Evolutionary conservation across 805 yeast species (phyloP).

Genomic region (Metschnikowia dekortorum): DNA sequence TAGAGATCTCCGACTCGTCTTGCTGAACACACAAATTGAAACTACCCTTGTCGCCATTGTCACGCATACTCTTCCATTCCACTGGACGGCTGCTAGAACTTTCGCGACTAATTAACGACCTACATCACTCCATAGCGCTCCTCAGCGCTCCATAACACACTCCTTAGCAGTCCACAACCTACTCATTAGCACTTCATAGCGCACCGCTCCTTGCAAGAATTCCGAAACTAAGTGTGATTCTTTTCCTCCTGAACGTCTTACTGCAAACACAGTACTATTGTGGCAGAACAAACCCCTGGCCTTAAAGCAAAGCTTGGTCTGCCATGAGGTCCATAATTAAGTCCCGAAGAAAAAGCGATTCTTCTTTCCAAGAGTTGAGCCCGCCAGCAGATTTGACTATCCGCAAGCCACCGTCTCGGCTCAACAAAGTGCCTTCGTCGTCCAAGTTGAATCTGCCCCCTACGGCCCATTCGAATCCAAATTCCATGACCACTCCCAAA

Average conservation of each 20-base stretch:
- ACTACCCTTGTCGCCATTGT: not conserved
- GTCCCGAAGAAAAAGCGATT: constrained; percentile 16
- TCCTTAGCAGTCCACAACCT: not conserved
- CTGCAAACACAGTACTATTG: too few species aligned
- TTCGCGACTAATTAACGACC: not conserved
- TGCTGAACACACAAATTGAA: not conserved
- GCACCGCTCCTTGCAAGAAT: too few species aligned
- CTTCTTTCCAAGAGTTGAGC: constrained; percentile 14
- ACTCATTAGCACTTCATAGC: too few species aligned
- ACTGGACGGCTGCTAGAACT: not conserved
- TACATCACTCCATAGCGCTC: not conserved
- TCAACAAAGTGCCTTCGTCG: not conserved
- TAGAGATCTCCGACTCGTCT: not conserved
- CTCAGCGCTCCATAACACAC: not conserved
- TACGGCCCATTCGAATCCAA: not conserved
- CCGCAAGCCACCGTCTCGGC: not conserved
- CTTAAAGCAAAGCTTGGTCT: not conserved
- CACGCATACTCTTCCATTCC: not conserved
- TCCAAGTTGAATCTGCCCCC: not conserved
- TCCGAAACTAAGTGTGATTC: too few species aligned
- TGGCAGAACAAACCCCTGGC: too few species aligned
- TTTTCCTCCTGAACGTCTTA: too few species aligned
- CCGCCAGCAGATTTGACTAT: constrained; percentile 4
- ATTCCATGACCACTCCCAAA: constrained; percentile 12
- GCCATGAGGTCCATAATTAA: constrained; percentile 17